These are phyloP conservation scores for Metarhizium rileyi DNA, from an alignment of 2,329 filamentous ascomycete genomes.

Conservation along the genomic window DNA sequence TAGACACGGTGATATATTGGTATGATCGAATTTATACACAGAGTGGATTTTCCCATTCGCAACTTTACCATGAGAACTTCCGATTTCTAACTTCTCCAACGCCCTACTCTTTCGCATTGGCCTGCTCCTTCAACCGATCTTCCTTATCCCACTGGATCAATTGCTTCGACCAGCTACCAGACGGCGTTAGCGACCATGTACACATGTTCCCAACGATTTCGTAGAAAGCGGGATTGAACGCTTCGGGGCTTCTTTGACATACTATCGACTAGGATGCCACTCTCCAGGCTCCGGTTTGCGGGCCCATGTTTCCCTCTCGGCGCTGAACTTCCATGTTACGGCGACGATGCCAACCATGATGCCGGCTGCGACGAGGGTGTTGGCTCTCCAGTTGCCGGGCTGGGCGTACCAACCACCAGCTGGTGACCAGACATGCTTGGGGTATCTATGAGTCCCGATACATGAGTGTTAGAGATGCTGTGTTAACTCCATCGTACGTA, in stretches of 20 bases:
- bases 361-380: conserved; percentile 68
- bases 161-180: conserved; percentile 34
- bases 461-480: neutral
- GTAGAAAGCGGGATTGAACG: neutral
- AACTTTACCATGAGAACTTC: neutral
- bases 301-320: conserved; percentile 61
- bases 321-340: conserved; percentile 61
- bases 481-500: conserved; percentile 4
- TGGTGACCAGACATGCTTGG: conserved; percentile 99
- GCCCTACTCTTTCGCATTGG: conserved; percentile 18
- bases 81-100: too few species aligned
- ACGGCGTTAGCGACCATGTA: conserved; percentile 1
- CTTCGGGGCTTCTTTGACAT: conserved; percentile 27
- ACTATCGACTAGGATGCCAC: conserved; percentile 82
- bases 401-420: conserved; percentile 96
- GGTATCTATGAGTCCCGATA: conserved; percentile 53
- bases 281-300: conserved; percentile 66
- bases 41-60: neutral
- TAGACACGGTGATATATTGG: neutral
- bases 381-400: conserved; percentile 88
- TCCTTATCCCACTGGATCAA: conserved; percentile 35
- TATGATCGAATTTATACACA: conserved; percentile 9
- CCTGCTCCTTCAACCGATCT: conserved; percentile 26
- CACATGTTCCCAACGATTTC: neutral
- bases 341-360: conserved; percentile 60